phyloP scores from a whole-genome alignment of 169 alveolate genomes.

The Plasmodium coatneyi region DNA sequence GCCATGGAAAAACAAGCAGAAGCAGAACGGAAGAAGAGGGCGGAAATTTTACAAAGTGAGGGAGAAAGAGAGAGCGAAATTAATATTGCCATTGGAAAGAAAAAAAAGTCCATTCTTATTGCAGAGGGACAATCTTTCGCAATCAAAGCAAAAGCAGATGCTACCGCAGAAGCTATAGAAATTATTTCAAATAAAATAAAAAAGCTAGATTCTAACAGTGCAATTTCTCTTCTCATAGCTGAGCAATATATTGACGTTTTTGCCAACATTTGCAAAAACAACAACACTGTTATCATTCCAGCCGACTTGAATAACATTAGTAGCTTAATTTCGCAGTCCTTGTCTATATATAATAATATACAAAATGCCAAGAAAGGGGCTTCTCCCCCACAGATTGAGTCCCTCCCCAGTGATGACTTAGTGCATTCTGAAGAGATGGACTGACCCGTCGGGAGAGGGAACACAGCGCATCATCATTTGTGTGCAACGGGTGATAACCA shows the following conservation, averaged over 20 bases:
- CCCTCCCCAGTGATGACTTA: neutral
- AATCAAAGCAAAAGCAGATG: constrained; percentile 86
- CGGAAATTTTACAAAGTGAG: constrained; percentile 93
- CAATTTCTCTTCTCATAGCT: constrained; percentile 86
- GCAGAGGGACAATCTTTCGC: constrained; percentile 95
- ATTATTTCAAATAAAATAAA: constrained; percentile 81
- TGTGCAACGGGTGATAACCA: neutral
- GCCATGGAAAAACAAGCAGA: constrained; percentile 97
- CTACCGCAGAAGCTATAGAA: constrained; percentile 87
- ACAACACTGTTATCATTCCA: constrained; percentile 88
- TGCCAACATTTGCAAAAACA: constrained; percentile 84
- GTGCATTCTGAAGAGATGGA: constrained; percentile 20
- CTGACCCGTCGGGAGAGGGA: neutral
- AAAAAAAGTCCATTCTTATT: constrained; percentile 87
- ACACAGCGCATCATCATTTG: neutral
- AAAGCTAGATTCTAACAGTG: constrained; percentile 82
- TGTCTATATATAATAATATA: constrained; percentile 79
- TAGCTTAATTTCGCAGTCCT: constrained; percentile 83
- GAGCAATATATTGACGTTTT: constrained; percentile 90
- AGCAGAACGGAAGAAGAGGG: constrained; percentile 95
- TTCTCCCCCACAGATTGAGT: neutral
- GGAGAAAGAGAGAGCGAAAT: constrained; percentile 93
- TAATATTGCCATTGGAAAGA: constrained; percentile 93
- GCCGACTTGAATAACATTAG: constrained; percentile 84
- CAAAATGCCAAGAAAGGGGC: constrained; percentile 9